Percentiles rank a stretch among this genome's conserved stretches.
Evolutionary conservation across 345 rosid genomes (phyloP).

Genomic region (Hypericum perforatum): DNA sequence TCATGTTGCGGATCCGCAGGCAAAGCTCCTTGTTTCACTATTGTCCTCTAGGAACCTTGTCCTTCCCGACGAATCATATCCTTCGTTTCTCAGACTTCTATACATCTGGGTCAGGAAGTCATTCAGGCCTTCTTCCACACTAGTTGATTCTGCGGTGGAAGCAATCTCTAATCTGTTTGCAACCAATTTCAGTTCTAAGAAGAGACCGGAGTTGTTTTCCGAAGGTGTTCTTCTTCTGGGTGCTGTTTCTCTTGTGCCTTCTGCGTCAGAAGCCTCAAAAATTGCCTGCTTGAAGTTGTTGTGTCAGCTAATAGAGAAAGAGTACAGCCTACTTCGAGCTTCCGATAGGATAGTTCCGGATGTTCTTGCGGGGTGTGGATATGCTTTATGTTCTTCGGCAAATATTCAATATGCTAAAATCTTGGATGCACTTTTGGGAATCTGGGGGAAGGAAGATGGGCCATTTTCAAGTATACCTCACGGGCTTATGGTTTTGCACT

Average conservation of each 20-base stretch:
- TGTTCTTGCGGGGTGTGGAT: conserved; percentile 80
- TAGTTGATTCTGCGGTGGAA: conserved; percentile 54
- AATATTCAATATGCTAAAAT: conserved; percentile 33
- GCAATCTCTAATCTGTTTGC: conserved; percentile 35
- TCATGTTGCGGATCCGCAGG: conserved; percentile 90
- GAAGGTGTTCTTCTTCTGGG: conserved; percentile 61
- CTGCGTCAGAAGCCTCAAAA: conserved; percentile 43
- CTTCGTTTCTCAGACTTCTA: conserved; percentile 55
- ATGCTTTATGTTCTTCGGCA: conserved; percentile 54
- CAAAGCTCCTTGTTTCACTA: conserved; percentile 67
- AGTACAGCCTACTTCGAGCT: conserved; percentile 27
- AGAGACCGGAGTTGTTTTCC: conserved; percentile 37
- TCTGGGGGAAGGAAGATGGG: conserved; percentile 55
- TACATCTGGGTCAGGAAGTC: conserved; percentile 88
- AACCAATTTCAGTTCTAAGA: conserved; percentile 19
- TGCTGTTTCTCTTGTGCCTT: conserved; percentile 49
- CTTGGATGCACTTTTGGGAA: conserved; percentile 44
- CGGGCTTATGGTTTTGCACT: conserved; percentile 78
- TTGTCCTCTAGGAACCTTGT: conserved; percentile 34
- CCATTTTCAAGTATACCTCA: conserved; percentile 34
- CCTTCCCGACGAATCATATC: conserved; percentile 45
- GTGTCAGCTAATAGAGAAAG: conserved; percentile 48
- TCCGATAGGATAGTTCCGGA: conserved; percentile 30
- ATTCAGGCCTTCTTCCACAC: conserved; percentile 45
- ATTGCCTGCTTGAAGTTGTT: conserved; percentile 46